Base-by-base conservation (phyloP, 768 basidiomycete genomes). In the Grammothele lineata region DNA sequence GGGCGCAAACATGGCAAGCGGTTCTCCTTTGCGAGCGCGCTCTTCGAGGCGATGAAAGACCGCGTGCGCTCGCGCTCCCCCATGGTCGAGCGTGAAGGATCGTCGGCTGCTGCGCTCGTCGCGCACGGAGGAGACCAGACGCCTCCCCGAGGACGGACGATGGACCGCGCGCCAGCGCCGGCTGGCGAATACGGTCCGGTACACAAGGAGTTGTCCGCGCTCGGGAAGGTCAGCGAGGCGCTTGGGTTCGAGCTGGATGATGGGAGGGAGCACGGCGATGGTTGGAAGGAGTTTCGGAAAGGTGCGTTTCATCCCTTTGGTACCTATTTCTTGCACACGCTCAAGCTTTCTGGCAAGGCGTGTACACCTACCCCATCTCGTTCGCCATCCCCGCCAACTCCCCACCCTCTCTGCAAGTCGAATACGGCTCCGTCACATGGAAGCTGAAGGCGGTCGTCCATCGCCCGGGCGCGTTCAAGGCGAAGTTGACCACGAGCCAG, bases 281-380 rank as follows among this genome's bases (percentile, higher is more conserved):
- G 75, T 4, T 97, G 92, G 91, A 85, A 85, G 61, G 85, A 94
- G 63, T 95, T 95, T 64, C 80, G 83, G 57, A 83, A 87, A 69
- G 93, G 92, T 87, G 44, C 32, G 71, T 64, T 11, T 15, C n/a
- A n/a, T 4, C 26, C 14, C 8, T 26, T 14, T 10, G 6, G n/a
- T 19, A 21, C 19, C 23, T 4, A 6, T 6, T 11, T 3, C 12
- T 22, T 18, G 44, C 27, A 45, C n/a, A 19, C 30, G 40, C 18
- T 49, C 45, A 10, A 19, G 21, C 33, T 12, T 27, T 8, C 30
- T 15, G 9, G 30, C 24, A 56, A 89, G 93, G 93, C 17, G 87
- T 82, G 5, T 97, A 98, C 63, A 91, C 86, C 15, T 98, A 92
- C 66, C 95, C 95, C 3, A 87, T 99, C 58, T 88, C 88, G 12